phyloP scores from a whole-genome alignment of 2,329 filamentous ascomycete genomes.

The Leptographium radiaticola region DNA sequence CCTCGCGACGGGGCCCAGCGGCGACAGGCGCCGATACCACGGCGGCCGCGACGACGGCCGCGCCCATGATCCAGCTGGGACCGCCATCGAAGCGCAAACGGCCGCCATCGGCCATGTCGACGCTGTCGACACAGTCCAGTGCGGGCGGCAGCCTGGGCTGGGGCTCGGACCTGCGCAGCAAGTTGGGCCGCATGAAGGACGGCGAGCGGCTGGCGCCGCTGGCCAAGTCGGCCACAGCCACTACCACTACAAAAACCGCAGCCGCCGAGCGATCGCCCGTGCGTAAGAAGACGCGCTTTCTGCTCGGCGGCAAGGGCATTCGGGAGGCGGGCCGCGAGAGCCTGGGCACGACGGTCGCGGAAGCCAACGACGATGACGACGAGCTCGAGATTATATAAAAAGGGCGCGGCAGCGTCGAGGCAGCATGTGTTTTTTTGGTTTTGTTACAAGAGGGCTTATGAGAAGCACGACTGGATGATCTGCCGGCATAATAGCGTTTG shows the following conservation, averaged over 20 bases:
- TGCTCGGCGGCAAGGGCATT: constrained; percentile 64
- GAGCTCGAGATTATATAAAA: constrained; percentile 31
- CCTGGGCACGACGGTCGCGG: constrained; percentile 39
- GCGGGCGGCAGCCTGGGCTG: constrained; percentile 33
- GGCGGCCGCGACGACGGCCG: not conserved
- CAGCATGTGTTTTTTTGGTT: not conserved
- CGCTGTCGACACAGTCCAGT: constrained; percentile 30
- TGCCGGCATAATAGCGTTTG: too few species aligned
- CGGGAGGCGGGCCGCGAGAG: constrained; percentile 65
- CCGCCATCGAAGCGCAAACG: constrained; percentile 52
- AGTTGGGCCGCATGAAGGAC: constrained; percentile 48
- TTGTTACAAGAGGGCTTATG: not conserved
- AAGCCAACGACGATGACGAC: constrained; percentile 28
- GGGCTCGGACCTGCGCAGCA: constrained; percentile 41
- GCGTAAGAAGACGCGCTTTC: constrained; percentile 65
- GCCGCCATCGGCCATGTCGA: constrained; percentile 32
- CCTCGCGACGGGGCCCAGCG: not conserved
- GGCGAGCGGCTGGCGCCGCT: constrained; percentile 25
- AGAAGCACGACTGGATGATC: not conserved
- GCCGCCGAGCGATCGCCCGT: constrained; percentile 29
- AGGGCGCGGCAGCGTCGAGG: not conserved
- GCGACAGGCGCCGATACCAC: not conserved
- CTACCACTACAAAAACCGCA: not conserved
- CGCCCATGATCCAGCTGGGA: constrained; percentile 38
- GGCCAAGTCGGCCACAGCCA: not conserved